A percentile compares a stretch with the other conserved stretches of the same genome.
These are phyloP conservation scores for Pythium aristosporum DNA, from an alignment of 352 stramenopile genomes.

Conservation along the genomic window DNA sequence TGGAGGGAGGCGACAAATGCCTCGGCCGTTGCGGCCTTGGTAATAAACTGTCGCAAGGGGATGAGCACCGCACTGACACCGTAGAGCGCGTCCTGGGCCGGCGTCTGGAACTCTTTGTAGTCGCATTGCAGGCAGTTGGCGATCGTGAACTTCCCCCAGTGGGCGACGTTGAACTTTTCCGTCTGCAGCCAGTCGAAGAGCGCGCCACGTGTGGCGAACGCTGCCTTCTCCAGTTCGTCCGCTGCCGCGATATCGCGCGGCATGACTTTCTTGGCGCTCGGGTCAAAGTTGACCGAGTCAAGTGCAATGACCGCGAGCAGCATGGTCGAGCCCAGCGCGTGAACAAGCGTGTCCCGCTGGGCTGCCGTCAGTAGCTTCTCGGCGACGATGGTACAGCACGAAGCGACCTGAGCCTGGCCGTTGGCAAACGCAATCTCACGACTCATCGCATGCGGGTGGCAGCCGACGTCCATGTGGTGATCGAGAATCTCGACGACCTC, in stretches of 20 bases:
- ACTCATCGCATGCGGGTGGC: constrained; percentile 35
- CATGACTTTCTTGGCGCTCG: constrained; percentile 76
- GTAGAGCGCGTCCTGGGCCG: constrained; percentile 28
- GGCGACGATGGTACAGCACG: constrained; percentile 77
- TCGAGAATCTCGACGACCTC: constrained; percentile 75
- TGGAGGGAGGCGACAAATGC: constrained; percentile 34
- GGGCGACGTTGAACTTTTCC: constrained; percentile 62
- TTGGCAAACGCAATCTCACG: constrained; percentile 73
- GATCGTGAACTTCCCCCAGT: constrained; percentile 66
- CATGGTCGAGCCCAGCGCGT: constrained; percentile 62
- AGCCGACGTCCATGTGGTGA: constrained; percentile 68
- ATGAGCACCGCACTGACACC: constrained; percentile 70
- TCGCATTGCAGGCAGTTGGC: constrained; percentile 71
- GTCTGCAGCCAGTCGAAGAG: constrained; percentile 69
- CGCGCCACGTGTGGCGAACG: constrained; percentile 42
- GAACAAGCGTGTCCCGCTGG: constrained; percentile 10
- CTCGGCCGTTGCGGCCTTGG: constrained; percentile 35
- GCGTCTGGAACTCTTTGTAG: constrained; percentile 74
- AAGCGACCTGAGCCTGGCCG: constrained; percentile 67
- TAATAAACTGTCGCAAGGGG: constrained; percentile 46
- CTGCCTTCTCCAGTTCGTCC: constrained; percentile 35
- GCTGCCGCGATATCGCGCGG: constrained; percentile 48
- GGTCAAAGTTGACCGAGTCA: constrained; percentile 79
- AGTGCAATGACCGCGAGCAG: constrained; percentile 77
- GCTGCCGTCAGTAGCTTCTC: constrained; percentile 39